Evolutionary conservation across 1,284 basidiomycete genomes (phyloP), one percentile per base, ranked within the genome.

Genomic region (Rhodotorula sp.): DNA sequence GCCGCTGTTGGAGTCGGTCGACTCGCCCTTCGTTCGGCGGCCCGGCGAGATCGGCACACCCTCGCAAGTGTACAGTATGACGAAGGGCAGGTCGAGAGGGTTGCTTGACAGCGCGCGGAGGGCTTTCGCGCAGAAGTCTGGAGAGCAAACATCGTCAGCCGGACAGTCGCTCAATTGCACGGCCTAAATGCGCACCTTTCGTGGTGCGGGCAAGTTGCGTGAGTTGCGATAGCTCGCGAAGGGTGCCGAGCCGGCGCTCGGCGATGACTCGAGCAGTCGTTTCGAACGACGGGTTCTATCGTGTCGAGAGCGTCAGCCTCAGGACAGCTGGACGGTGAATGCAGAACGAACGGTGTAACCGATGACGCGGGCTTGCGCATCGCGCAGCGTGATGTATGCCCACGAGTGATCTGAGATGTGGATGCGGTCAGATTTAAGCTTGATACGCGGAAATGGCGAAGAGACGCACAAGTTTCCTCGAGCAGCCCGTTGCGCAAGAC

Each of bases 61-160:
- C 42, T 67, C 68, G 59, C 69, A 68, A 23, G 65, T 64, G 57
- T 75, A 77, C 4, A 77, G 60, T 0, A 74, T 48, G 4, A 70
- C 69, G 49, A 76, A 77, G 2, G 77, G 77, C 7, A 77, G 41
- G 46, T 77, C 77, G 66, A 70, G 69, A 1, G 75, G 63, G 60
- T 77, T 77, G 27, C 59, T 62, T 4, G 71, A 52, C 3, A 75
- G 52, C 3, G 55, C 68, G 34, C 65, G 64, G 0, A 75, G 50
- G 0, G 73, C 68, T 7, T 61, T 60, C 3, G 68, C 49, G 34
- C 67, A 71, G 53, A 75, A 74, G n/a, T 74, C 71, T 71, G 58
- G 23, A 19, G 12, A 7, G 21, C 2, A 8, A 25, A 41, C 10
- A 46, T 10, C 8, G 10, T 23, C 4, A 21, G 46, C 8, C 3